Base-by-base conservation (phyloP, 495 filamentous ascomycete genomes). In the Penicillium coffeae region DNA sequence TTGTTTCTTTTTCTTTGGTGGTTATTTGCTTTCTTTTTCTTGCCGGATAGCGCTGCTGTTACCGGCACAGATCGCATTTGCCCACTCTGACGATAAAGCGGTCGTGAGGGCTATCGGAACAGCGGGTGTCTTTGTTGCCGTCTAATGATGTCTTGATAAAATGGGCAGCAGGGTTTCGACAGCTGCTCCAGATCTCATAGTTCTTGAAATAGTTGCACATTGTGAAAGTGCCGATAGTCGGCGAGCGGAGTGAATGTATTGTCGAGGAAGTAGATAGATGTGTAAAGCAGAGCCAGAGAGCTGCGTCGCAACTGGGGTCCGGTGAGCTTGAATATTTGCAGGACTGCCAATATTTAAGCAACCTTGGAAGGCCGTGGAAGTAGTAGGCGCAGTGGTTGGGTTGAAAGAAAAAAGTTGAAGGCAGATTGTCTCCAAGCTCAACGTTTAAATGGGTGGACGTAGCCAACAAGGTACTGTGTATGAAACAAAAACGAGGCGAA, bases 181-280 rank as follows among this genome's bases (percentile, higher is more conserved):
- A 90, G 16, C 75, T 73, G 45, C 82, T 84, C 70, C 87, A 87
- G 71, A 90, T 82, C 66, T 87, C 87, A 61, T 81, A 88, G 65
- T 86, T 87, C 56, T 84, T 85, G 65, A 80, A 85, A 62, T 82
- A 85, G 69, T 87, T 79, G 75, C 86, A 90, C 86, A 90, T 90
- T 50, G 61, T 77, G 68, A 56, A 43, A 47, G 51, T 54, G 53
- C 56, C n/a, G n/a, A n/a, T n/a, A n/a, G n/a, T n/a, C n/a, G n/a
- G n/a, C n/a, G n/a, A n/a, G n/a, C n/a, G n/a, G n/a, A n/a, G n/a
- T n/a, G n/a, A n/a, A n/a, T n/a, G n/a, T n/a, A n/a, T n/a, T n/a
- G n/a, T n/a, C n/a, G n/a, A n/a, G n/a, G n/a, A n/a, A n/a, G n/a
- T n/a, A n/a, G n/a, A n/a, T n/a, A n/a, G n/a, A n/a, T n/a, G n/a